Base-by-base conservation (phyloP, 768 basidiomycete species). In the Rhizopogon roseolus region DNA sequence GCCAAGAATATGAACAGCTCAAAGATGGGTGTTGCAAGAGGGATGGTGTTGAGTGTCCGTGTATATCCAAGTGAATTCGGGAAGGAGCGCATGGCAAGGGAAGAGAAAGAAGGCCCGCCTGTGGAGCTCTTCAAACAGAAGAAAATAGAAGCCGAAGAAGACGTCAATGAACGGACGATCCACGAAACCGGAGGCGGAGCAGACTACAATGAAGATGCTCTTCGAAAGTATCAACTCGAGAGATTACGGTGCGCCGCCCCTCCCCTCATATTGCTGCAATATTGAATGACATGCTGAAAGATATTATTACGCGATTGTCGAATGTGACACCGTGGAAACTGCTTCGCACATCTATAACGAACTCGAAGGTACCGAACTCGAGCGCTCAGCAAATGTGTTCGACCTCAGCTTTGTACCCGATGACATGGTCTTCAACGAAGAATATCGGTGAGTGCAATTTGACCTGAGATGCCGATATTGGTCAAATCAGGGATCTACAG, bases 11-110 rank as follows among this genome's bases (percentile, higher is more conserved):
- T 38, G 27, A 54, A 50, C 17, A 17, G 41, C 8, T 50, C 50
- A 8, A 57, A 50, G 29, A 19, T 27, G 5, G 58, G 54, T 29
- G 69, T 83, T 19, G 76, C 71, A 4, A 79, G 78, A 32, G 93
- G 94, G 2, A 81, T 77, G 50, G 77, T 98, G 10, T 66, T 88
- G 34, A 85, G 77, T 56, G 90, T 98, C 1, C 80, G 84, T 38
- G 81, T 98, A 16, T 98, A 94, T 64, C 92, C 92, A n/a, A 93
- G 89, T 60, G 82, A 93, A 61, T 98, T 98, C 68, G 96, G 96
- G 11, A 90, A 88, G 66, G 83, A 84, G 66, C 77, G 93, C 39
- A 81, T 98, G 81, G 84, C 80, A 40, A 79, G 77, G 42, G 97
- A 98, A 68, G 94, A 97, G 62, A 79, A 74, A 57, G 90, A 96